These are phyloP conservation scores for Populus simonii DNA, from an alignment of 345 rosid species.

Conservation along the genomic window DNA sequence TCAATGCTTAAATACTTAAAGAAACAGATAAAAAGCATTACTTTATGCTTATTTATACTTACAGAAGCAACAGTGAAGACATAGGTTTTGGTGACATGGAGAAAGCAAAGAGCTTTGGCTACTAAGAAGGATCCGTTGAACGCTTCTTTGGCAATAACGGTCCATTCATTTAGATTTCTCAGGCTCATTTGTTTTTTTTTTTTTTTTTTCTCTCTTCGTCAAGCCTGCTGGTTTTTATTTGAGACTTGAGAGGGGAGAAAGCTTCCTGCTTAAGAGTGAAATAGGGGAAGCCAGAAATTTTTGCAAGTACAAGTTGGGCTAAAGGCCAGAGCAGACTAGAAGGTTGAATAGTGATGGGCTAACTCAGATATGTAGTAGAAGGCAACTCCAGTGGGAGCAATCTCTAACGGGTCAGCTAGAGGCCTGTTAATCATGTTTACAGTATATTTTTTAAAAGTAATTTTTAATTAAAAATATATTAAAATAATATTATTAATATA, in stretches of 20 bases:
- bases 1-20: not conserved
- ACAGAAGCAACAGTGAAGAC: slow-evolving; percentile 41
- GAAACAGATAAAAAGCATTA: not conserved
- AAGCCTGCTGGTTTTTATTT: not conserved
- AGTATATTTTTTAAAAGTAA: fast-evolving
- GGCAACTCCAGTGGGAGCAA: not conserved
- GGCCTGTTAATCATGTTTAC: not conserved
- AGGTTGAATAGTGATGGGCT: not conserved
- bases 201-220: not conserved
- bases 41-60: slow-evolving; percentile 11
- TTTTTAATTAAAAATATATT: no score
- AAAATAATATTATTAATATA: no score
- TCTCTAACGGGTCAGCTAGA: not conserved
- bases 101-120: slow-evolving; percentile 36
- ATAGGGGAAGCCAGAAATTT: not conserved
- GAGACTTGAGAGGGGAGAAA: not conserved
- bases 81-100: slow-evolving; percentile 46
- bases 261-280: not conserved
- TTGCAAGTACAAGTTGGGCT: not conserved
- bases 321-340: not conserved
- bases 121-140: slow-evolving; percentile 12
- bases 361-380: not conserved
- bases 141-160: slow-evolving; percentile 21
- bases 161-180: slow-evolving; percentile 9
- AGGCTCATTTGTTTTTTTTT: not conserved